Evolutionary conservation across 495 filamentous ascomycete genomes (phyloP).

Genomic region (Neurospora sublineolata): DNA sequence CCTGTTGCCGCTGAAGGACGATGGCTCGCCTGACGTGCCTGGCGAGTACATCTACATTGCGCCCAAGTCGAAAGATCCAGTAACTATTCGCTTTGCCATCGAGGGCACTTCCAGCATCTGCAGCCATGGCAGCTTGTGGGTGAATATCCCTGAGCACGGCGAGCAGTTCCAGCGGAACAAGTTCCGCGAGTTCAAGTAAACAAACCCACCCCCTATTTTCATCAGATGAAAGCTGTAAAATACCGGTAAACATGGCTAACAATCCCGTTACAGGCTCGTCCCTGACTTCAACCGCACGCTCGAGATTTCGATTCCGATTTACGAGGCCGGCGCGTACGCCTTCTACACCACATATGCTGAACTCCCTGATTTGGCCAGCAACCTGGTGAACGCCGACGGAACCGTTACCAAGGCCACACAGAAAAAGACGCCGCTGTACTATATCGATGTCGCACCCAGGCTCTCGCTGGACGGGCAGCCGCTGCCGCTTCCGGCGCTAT

Average conservation of each 20-base stretch:
- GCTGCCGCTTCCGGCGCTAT: slow-evolving; percentile 74
- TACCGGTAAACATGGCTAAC: background rate
- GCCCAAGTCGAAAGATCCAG: slow-evolving; percentile 55
- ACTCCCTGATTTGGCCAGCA: slow-evolving; percentile 62
- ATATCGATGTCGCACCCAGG: slow-evolving; percentile 86
- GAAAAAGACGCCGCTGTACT: slow-evolving; percentile 63
- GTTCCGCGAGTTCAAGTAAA: slow-evolving; percentile 78
- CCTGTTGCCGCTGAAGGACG: slow-evolving; percentile 77
- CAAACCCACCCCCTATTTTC: background rate
- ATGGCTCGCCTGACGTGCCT: slow-evolving; percentile 80
- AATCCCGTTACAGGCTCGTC: slow-evolving; percentile 46
- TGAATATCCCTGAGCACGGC: slow-evolving; percentile 76
- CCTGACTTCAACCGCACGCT: slow-evolving; percentile 89
- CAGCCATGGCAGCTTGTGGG: slow-evolving; percentile 85
- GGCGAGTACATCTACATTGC: slow-evolving; percentile 87
- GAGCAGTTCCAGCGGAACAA: slow-evolving; percentile 60
- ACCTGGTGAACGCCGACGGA: slow-evolving; percentile 29
- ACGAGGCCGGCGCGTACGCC: slow-evolving; percentile 78
- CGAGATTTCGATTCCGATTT: slow-evolving; percentile 77
- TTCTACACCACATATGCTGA: slow-evolving; percentile 92
- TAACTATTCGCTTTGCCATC: slow-evolving; percentile 81
- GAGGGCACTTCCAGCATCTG: slow-evolving; percentile 95
- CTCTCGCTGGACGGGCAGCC: slow-evolving; percentile 57
- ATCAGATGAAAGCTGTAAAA: background rate
- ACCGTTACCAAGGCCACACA: slow-evolving; percentile 23